Evolutionary conservation across 164 flowering plant species (phyloP).

Genomic region (Pachysandra terminalis): DNA sequence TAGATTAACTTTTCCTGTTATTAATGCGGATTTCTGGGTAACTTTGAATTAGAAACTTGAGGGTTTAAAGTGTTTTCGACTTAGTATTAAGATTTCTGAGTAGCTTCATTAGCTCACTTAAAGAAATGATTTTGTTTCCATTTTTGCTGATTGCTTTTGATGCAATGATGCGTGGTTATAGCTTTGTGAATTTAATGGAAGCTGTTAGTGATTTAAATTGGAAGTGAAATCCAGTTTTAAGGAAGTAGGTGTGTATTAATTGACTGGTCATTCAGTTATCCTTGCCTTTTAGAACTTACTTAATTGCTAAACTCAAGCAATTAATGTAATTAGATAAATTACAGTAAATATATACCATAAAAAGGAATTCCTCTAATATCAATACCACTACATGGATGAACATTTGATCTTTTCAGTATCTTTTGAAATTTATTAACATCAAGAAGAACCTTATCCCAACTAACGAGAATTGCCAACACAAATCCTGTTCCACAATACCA

Average conservation of each 20-base stretch:
- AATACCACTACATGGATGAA: not conserved
- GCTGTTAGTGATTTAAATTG: not conserved
- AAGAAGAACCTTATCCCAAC: too few species aligned
- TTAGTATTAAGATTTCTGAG: not conserved
- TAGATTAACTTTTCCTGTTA: not conserved
- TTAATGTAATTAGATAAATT: too few species aligned
- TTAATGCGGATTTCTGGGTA: conserved; percentile 1
- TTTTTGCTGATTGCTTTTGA: not conserved
- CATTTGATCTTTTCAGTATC: not conserved
- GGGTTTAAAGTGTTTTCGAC: not conserved
- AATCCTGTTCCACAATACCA: too few species aligned
- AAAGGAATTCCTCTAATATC: not conserved
- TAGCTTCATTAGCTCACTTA: not conserved
- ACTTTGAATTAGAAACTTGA: not conserved
- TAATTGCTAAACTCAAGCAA: not conserved
- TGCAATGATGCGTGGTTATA: not conserved
- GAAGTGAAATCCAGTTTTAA: not conserved
- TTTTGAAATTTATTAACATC: not conserved
- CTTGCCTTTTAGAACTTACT: too few species aligned
- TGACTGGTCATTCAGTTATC: not conserved
- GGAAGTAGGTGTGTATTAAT: not conserved
- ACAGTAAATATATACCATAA: too few species aligned
- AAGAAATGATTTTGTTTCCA: not conserved
- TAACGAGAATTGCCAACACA: too few species aligned
- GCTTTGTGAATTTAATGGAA: not conserved